A percentile compares a stretch with the other conserved stretches of the same genome.
phyloP scores from a whole-genome alignment of 2,329 filamentous ascomycete genomes.

The Mariannaea sp. region DNA sequence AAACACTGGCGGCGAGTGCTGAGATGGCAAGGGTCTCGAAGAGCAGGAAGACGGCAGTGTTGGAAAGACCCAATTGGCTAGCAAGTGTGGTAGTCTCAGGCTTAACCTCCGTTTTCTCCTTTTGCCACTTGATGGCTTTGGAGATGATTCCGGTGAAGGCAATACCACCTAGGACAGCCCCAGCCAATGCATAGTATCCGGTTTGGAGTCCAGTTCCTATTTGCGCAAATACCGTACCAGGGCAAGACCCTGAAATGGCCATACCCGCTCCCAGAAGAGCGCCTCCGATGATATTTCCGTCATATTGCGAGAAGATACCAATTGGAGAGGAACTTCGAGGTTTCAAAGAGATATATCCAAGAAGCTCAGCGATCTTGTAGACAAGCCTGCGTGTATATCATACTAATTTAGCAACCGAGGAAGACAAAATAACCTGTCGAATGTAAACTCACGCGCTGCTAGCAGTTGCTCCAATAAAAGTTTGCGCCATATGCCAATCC shows the following conservation, averaged over 20 bases:
- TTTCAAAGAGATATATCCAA: slow-evolving; percentile 49
- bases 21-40: slow-evolving; percentile 51
- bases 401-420: not conserved
- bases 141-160: slow-evolving; percentile 53
- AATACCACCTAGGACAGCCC: slow-evolving; percentile 61
- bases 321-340: slow-evolving; percentile 58
- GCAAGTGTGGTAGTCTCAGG: slow-evolving; percentile 44
- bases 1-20: slow-evolving; percentile 46
- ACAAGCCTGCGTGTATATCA: slow-evolving; percentile 42
- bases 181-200: slow-evolving; percentile 57
- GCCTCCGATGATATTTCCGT: slow-evolving; percentile 70
- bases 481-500: slow-evolving; percentile 69
- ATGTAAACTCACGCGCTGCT: slow-evolving; percentile 62
- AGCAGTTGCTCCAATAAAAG: slow-evolving; percentile 66
- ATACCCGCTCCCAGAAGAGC: slow-evolving; percentile 67
- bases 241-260: slow-evolving; percentile 67
- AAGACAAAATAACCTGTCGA: not conserved
- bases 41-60: slow-evolving; percentile 43
- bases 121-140: slow-evolving; percentile 40
- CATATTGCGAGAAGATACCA: slow-evolving; percentile 58
- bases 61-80: slow-evolving; percentile 48
- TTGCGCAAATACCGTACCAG: slow-evolving; percentile 68
- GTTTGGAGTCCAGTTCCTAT: slow-evolving; percentile 57
- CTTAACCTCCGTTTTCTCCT: slow-evolving; percentile 33
- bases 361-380: slow-evolving; percentile 51